Evolutionary conservation across 768 basidiomycete species (phyloP).

Genomic region (Lactifluus volemus): DNA sequence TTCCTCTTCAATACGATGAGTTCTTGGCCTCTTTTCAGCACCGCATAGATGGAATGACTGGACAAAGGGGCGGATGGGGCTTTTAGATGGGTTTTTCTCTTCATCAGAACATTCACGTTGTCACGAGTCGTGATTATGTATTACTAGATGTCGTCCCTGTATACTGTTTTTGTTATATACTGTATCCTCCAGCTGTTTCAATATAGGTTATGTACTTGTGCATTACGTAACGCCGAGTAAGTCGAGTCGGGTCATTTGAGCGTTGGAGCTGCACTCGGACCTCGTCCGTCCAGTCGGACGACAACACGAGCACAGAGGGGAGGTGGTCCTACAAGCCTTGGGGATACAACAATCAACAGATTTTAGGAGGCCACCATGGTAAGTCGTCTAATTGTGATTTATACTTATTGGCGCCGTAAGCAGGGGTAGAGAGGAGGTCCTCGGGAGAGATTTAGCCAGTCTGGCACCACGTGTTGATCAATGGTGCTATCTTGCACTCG

Average conservation of each 20-base stretch:
- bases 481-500: not conserved
- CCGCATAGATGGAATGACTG: slow-evolving; percentile 14
- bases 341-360: not conserved
- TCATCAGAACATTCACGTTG: not conserved
- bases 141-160: not conserved
- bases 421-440: not conserved
- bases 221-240: not conserved
- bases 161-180: not conserved
- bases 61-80: slow-evolving; percentile 14
- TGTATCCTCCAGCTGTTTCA: not conserved
- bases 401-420: not conserved
- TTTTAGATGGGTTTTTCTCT: not conserved
- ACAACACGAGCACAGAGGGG: not conserved
- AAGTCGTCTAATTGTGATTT: not conserved
- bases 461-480: slow-evolving; percentile 7
- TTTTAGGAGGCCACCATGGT: not conserved
- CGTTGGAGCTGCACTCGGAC: not conserved
- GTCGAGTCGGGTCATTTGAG: not conserved
- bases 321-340: not conserved
- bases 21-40: slow-evolving; percentile 13
- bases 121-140: not conserved
- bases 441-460: not conserved
- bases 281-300: not conserved
- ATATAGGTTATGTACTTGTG: too few species aligned
- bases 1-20: slow-evolving; percentile 7